Conservation (phyloP, 129 eudicot species). For the Artemisia tridentata region DNA sequence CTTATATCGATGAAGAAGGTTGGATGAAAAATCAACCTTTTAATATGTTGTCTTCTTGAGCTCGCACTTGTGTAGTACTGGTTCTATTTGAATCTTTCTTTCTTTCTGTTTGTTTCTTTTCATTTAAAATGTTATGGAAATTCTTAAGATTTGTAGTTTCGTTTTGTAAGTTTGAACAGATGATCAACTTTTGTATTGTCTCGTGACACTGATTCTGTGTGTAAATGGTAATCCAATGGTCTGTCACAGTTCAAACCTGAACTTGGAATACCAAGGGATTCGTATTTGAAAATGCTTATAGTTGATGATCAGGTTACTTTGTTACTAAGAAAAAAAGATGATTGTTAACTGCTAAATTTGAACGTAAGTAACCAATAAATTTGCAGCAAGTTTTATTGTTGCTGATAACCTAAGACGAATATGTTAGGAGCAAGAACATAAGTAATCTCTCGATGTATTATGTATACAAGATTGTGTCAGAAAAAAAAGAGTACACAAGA, state of each 20-base stretch:
- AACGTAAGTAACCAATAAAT: too few relatives aligned
- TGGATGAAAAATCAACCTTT: conserved; percentile 53
- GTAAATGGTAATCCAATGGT: too few relatives aligned
- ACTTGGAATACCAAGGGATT: too few relatives aligned
- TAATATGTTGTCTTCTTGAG: conserved; percentile 29
- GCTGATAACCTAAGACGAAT: too few relatives aligned
- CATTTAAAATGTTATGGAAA: background rate
- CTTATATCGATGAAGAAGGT: conserved; percentile 57
- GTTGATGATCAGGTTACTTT: too few relatives aligned
- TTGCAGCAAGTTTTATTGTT: too few relatives aligned
- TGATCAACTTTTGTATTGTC: background rate
- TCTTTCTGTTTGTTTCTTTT: background rate
- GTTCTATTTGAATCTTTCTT: background rate
- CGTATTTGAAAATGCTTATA: too few relatives aligned
- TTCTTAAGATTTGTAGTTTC: background rate
- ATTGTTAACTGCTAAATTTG: too few relatives aligned
- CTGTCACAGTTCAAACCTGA: too few relatives aligned
- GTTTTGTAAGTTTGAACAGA: background rate
- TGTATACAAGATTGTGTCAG: background rate
- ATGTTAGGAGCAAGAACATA: background rate
- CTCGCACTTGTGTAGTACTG: background rate
- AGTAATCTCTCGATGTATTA: background rate
- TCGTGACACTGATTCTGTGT: too few relatives aligned
- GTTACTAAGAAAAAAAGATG: too few relatives aligned
- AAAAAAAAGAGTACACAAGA: too few relatives aligned